Percentiles rank a stretch among this genome's conserved stretches.
phyloP scores from a whole-genome alignment of 108 stramenopile species.

The Conticribra guillardii region DNA sequence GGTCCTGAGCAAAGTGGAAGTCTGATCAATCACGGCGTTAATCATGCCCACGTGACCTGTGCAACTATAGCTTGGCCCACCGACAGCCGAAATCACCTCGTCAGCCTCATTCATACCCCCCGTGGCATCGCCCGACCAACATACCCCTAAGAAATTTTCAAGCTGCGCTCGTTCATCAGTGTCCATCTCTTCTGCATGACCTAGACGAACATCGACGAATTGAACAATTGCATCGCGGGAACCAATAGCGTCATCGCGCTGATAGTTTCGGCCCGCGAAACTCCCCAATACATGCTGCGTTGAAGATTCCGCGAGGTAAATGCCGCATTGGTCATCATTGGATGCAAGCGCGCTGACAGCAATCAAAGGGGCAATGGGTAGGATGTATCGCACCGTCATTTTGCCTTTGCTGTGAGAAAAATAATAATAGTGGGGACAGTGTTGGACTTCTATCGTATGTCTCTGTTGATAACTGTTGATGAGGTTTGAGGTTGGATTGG shows the following conservation, averaged over 20 bases:
- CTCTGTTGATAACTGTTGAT: too few relatives aligned
- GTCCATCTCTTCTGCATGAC: conserved; percentile 17
- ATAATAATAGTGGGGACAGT: too few relatives aligned
- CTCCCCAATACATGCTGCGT: conserved; percentile 42
- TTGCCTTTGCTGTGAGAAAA: background rate
- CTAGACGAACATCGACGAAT: conserved; percentile 34
- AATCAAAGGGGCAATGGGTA: conserved; percentile 8
- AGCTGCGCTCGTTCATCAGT: conserved; percentile 6
- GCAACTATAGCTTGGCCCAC: conserved; percentile 46
- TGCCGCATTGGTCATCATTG: conserved; percentile 35
- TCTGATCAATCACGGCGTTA: conserved; percentile 48
- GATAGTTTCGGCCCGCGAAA: conserved; percentile 40
- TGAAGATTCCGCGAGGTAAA: conserved; percentile 51
- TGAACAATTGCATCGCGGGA: conserved; percentile 43
- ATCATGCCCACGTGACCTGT: conserved; percentile 52
- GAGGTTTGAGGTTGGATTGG: too few relatives aligned
- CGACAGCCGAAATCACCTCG: conserved; percentile 48
- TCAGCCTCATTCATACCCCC: conserved; percentile 41
- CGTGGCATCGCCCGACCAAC: conserved; percentile 48
- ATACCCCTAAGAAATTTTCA: conserved; percentile 34
- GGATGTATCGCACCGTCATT: conserved; percentile 5
- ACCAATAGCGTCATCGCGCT: conserved; percentile 41
- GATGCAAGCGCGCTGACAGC: conserved; percentile 18
- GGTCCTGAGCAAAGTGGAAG: conserved; percentile 41
- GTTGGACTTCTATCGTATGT: too few relatives aligned